Evolutionary conservation across 805 yeast genomes (phyloP).

Genomic region (Jamesozyma hellenica): DNA sequence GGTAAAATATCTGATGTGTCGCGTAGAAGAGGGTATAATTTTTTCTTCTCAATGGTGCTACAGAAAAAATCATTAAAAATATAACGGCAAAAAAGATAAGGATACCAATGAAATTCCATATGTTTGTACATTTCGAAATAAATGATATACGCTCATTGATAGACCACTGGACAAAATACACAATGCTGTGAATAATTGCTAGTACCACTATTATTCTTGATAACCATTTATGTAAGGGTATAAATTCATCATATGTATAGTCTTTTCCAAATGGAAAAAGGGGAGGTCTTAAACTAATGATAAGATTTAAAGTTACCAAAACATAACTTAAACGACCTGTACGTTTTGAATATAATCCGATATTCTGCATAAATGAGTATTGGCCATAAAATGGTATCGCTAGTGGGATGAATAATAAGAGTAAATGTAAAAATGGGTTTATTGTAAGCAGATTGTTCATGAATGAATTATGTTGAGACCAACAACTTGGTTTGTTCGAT

Average conservation of each 20-base stretch:
- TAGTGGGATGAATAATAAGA: constrained; percentile 26
- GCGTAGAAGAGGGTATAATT: constrained; percentile 47
- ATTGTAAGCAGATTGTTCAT: constrained; percentile 30
- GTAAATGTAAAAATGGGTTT: constrained; percentile 30
- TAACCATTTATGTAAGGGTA: constrained; percentile 62
- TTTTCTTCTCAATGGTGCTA: constrained; percentile 39
- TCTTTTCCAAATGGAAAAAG: constrained; percentile 34
- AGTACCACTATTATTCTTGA: constrained; percentile 45
- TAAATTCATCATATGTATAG: constrained; percentile 39
- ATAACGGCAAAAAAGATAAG: constrained; percentile 31
- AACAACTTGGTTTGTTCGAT: constrained; percentile 29
- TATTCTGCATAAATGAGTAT: constrained; percentile 23
- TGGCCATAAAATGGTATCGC: constrained; percentile 28
- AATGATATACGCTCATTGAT: constrained; percentile 30
- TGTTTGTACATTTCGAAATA: constrained; percentile 22
- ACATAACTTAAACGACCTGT: constrained; percentile 53
- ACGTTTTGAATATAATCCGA: constrained; percentile 36
- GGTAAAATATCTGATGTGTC: constrained; percentile 43
- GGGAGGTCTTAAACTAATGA: constrained; percentile 48
- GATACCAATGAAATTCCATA: constrained; percentile 44
- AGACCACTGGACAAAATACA: constrained; percentile 43
- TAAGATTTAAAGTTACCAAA: constrained; percentile 47
- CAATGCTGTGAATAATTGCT: constrained; percentile 42
- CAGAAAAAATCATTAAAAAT: constrained; percentile 36
- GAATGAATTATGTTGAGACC: constrained; percentile 31